Evolutionary conservation across 83 land plant species (phyloP).

Genomic region (Diphasiastrum complanatum): DNA sequence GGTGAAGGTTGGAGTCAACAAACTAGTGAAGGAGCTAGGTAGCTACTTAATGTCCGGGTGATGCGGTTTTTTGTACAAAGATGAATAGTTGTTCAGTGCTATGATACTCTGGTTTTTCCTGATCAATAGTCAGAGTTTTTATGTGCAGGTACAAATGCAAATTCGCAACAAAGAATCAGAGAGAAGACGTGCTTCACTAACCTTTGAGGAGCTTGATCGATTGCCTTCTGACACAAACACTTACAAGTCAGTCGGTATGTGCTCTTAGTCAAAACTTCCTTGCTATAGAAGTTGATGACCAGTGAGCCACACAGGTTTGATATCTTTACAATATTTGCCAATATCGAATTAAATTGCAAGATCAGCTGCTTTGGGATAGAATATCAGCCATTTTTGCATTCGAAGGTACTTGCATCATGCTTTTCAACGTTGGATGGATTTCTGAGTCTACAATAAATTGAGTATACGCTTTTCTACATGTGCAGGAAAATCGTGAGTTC

Average conservation of each 20-base stretch:
- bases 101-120: not conserved
- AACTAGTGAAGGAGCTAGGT: too few relatives aligned
- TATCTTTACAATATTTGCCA: not conserved
- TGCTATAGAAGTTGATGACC: not conserved
- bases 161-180: constrained; percentile 85
- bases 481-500: constrained; percentile 90
- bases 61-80: not conserved
- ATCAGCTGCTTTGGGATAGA: too few relatives aligned
- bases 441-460: not conserved
- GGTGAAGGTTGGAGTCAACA: too few relatives aligned
- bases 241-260: constrained; percentile 82
- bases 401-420: not conserved
- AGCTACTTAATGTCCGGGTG: not conserved
- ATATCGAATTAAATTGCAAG: too few relatives aligned
- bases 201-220: constrained; percentile 71
- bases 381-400: too few relatives aligned
- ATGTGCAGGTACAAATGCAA: constrained; percentile 73
- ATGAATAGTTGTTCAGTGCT: not conserved
- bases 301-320: not conserved
- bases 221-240: constrained; percentile 77
- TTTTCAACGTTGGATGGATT: not conserved
- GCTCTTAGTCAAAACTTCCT: not conserved
- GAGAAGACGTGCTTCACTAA: constrained; percentile 84
- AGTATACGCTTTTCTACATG: not conserved
- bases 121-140: not conserved